Conservation (phyloP, 257 asterid genomes). For the Cynanchum wilfordii region DNA sequence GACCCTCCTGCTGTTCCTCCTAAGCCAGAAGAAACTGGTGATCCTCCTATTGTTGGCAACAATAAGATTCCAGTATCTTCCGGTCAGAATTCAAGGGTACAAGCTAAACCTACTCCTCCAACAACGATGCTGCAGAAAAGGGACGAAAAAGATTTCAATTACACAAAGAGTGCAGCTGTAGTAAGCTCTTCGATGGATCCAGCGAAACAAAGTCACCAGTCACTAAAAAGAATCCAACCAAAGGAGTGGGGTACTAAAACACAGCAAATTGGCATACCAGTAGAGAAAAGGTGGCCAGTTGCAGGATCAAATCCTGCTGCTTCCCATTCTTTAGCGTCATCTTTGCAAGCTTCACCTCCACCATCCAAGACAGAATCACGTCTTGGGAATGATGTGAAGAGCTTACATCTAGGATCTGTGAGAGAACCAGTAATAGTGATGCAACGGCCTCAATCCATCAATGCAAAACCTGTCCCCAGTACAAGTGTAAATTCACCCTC, state of each 20-base stretch:
- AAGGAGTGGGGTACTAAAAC: constrained; percentile 61
- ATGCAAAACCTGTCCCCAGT: constrained; percentile 31
- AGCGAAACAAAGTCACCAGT: constrained; percentile 44
- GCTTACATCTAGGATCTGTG: constrained; percentile 55
- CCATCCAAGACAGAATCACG: constrained; percentile 39
- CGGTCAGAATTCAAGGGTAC: constrained; percentile 37
- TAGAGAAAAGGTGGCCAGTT: constrained; percentile 60
- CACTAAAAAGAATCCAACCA: constrained; percentile 49
- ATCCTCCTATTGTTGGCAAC: constrained; percentile 42
- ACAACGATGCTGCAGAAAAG: constrained; percentile 40
- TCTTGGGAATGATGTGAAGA: constrained; percentile 50
- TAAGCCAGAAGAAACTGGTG: constrained; percentile 62
- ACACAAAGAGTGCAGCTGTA: constrained; percentile 45
- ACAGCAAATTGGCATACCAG: constrained; percentile 41
- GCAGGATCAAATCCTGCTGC: constrained; percentile 38
- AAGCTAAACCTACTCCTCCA: constrained; percentile 36
- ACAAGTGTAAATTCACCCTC: constrained; percentile 45
- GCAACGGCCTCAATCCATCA: constrained; percentile 51
- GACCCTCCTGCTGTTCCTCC: constrained; percentile 46
- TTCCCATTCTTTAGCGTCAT: constrained; percentile 36
- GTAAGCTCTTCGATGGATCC: constrained; percentile 49
- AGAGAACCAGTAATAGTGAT: constrained; percentile 52
- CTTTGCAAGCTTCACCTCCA: constrained; percentile 45
- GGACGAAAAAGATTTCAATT: constrained; percentile 73
- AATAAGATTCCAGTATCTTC: constrained; percentile 35